A percentile compares a stretch with the other conserved stretches of the same genome.
Conservation (phyloP, 345 rosid species). For the Eucalyptus regnans region DNA sequence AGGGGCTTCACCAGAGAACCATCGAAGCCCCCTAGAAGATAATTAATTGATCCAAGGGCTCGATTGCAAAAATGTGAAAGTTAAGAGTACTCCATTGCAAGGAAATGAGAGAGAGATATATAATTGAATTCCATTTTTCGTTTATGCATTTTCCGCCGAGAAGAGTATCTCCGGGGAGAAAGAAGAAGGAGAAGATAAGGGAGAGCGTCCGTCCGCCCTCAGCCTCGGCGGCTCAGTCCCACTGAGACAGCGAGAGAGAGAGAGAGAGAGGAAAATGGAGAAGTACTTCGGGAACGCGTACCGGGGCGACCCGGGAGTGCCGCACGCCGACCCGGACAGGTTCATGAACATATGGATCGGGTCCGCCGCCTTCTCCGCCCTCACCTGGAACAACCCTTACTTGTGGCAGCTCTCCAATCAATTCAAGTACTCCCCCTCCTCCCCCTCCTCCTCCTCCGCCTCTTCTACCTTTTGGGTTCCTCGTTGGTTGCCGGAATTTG, state of each 20-base stretch:
- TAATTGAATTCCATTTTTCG: neutral
- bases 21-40: neutral
- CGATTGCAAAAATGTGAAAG: neutral
- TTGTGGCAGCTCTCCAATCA: constrained; percentile 74
- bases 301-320: constrained; percentile 94
- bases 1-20: neutral
- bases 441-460: neutral
- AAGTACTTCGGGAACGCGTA: constrained; percentile 88
- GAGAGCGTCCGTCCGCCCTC: neutral
- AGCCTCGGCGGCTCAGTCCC: neutral
- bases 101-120: neutral
- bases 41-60: neutral
- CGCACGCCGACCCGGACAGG: constrained; percentile 64
- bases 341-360: constrained; percentile 85
- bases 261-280: constrained; percentile 36
- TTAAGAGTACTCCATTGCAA: neutral
- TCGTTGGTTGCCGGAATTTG: neutral
- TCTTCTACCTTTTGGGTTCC: neutral
- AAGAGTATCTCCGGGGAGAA: neutral
- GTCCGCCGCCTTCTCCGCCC: constrained; percentile 53
- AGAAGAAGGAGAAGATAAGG: neutral
- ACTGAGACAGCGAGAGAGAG: neutral
- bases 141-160: neutral
- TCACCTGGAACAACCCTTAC: constrained; percentile 65
- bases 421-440: constrained; percentile 32